These are phyloP conservation scores for Diaporthe sp. DNA, from an alignment of 2,329 filamentous ascomycete genomes.

Conservation along the genomic window DNA sequence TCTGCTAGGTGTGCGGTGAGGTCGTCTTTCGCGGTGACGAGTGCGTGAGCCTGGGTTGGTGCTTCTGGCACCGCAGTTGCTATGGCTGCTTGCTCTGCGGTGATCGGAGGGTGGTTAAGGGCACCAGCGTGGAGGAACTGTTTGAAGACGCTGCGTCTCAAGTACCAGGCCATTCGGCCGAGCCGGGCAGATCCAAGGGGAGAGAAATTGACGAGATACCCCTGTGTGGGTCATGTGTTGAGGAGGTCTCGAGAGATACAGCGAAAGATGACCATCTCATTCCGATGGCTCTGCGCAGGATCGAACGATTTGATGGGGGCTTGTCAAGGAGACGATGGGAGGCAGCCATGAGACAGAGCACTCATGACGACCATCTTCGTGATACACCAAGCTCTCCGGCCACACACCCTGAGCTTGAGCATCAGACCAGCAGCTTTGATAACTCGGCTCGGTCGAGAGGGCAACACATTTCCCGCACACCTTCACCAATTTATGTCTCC, in stretches of 20 bases:
- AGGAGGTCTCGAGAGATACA: constrained; percentile 51
- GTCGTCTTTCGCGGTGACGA: constrained; percentile 63
- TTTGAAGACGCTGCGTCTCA: constrained; percentile 39
- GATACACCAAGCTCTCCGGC: neutral
- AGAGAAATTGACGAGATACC: constrained; percentile 60
- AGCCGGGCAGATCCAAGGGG: constrained; percentile 35
- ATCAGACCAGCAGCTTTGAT: neutral
- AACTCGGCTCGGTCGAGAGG: no score
- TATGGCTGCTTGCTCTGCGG: constrained; percentile 67
- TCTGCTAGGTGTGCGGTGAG: constrained; percentile 69
- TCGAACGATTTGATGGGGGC: constrained; percentile 58
- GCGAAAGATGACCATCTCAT: constrained; percentile 45
- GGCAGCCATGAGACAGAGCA: constrained; percentile 36
- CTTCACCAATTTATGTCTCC: constrained; percentile 59
- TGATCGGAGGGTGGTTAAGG: constrained; percentile 49
- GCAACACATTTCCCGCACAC: neutral
- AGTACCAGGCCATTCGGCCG: constrained; percentile 6
- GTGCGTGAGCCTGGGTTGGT: constrained; percentile 69
- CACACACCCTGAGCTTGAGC: no score
- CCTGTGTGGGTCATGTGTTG: constrained; percentile 59
- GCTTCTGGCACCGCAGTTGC: constrained; percentile 67
- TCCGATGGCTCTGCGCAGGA: constrained; percentile 54
- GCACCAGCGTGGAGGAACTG: constrained; percentile 48
- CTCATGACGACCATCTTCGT: neutral
- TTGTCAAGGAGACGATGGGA: constrained; percentile 57